These are phyloP conservation scores for Blastocystis sp. DNA, from an alignment of 352 stramenopile species.

Conservation along the genomic window DNA sequence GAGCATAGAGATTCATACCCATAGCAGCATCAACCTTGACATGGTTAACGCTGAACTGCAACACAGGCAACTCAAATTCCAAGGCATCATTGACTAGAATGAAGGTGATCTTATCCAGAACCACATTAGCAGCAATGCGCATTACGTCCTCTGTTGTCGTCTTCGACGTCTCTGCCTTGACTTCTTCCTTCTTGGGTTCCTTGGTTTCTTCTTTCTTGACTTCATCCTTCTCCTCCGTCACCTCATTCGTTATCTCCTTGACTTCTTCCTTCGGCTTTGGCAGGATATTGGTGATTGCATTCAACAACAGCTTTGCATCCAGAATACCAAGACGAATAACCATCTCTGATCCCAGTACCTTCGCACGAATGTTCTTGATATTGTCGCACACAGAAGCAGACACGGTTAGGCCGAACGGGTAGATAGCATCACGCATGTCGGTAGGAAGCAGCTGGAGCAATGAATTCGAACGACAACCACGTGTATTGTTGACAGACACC, in stretches of 20 bases:
- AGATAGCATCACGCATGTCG: conserved; percentile 56
- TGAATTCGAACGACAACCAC: background rate
- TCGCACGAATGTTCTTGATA: conserved; percentile 50
- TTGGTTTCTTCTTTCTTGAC: conserved; percentile 15
- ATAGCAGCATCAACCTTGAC: conserved; percentile 53
- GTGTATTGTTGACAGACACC: conserved; percentile 21
- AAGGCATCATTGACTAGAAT: conserved; percentile 60
- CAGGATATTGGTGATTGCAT: conserved; percentile 39
- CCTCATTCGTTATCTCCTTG: background rate
- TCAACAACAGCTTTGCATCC: conserved; percentile 58
- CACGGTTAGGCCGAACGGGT: conserved; percentile 23
- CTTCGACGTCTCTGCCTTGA: background rate
- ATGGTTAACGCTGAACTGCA: conserved; percentile 50
- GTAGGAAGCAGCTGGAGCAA: conserved; percentile 13
- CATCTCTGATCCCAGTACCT: conserved; percentile 7
- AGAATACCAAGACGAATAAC: conserved; percentile 51
- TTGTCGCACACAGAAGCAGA: background rate
- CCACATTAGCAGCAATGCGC: conserved; percentile 35
- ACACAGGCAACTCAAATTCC: conserved; percentile 32
- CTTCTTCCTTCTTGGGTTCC: background rate
- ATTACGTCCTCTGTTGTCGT: background rate
- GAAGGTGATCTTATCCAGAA: conserved; percentile 60
- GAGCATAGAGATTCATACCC: conserved; percentile 30
- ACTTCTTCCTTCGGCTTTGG: background rate
- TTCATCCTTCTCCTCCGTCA: background rate